Base-by-base conservation (phyloP, 1,284 basidiomycete species). In the Melampsora abietis-canadensis region DNA sequence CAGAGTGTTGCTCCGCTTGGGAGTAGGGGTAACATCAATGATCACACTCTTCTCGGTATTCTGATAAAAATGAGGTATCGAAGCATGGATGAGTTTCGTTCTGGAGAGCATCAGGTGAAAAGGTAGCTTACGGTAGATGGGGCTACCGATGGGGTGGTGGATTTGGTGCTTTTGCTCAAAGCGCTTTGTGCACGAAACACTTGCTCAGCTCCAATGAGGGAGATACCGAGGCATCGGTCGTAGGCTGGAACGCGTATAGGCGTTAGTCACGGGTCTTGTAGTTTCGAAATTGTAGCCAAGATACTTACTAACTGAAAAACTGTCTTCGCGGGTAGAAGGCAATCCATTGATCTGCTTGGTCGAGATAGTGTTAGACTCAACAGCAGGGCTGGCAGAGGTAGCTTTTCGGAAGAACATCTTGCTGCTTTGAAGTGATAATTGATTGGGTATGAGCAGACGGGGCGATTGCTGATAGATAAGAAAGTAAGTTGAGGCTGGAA, bases 351-450 rank as follows among this genome's bases (percentile, higher is more conserved):
- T 21, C 21, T 57, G 10, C 1, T 21, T 24, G 17, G 51, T 57
- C 0, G 51, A 12, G 21, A 57, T n/a, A 10, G 2, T 21, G 27
- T 57, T 57, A 21, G 51, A 21, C 21, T 21, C 6, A 6, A 4
- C 51, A 15, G 51, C 12, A 24, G 51, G 27, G n/a, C 4, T 24
- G 27, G 51, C 4, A 57, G 51, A 24, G 14, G 51, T 8, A 6
- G 51, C 21, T 24, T 57, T 57, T 57, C 51, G 51, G n/a, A 21
- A 57, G 4, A 57, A 30, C 51, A 57, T 57, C 51, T 21, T 57
- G 51, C 12, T 44, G 40, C 8, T 44, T 44, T 44, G 14, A 57
- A 57, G n/a, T 21, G n/a, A 24, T 57, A 12, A 24, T 24, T 57
- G 51, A 30, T 12, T 14, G 51, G 19, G 8, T n/a, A 57, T 57